A percentile compares a stretch with the other conserved stretches of the same genome.
These are phyloP conservation scores for Cyberlindnera meyerae DNA, from an alignment of 805 yeast species.

Conservation along the genomic window DNA sequence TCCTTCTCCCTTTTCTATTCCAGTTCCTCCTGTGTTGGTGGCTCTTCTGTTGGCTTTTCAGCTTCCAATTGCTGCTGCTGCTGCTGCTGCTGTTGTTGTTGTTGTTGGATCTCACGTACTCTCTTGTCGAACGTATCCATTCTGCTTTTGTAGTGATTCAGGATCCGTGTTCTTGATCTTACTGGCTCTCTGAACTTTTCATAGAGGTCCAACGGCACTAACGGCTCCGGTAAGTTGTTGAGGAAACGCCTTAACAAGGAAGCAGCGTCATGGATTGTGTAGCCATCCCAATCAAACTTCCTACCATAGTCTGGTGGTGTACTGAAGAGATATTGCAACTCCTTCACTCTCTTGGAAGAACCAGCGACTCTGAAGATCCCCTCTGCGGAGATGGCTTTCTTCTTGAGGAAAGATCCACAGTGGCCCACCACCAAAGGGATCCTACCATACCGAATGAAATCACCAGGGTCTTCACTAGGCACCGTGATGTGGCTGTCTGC, in stretches of 20 bases:
- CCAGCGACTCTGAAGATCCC: constrained; percentile 96
- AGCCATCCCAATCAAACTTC: constrained; percentile 82
- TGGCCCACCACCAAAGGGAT: constrained; percentile 95
- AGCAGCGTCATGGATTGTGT: constrained; percentile 95
- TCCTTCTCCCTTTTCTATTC: constrained; percentile 29
- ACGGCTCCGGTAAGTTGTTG: constrained; percentile 86
- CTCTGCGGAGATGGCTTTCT: constrained; percentile 70
- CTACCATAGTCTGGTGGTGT: constrained; percentile 88
- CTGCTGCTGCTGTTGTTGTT: constrained; percentile 16
- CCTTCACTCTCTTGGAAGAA: constrained; percentile 79
- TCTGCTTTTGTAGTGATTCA: constrained; percentile 60
- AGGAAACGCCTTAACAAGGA: constrained; percentile 80
- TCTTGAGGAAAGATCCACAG: constrained; percentile 83
- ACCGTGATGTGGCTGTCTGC: constrained; percentile 77
- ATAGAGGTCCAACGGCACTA: constrained; percentile 74
- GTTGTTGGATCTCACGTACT: constrained; percentile 27
- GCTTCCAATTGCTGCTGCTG: constrained; percentile 12
- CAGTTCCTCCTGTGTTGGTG: constrained; percentile 25
- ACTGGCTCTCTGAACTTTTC: constrained; percentile 77
- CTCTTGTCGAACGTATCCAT: constrained; percentile 38
- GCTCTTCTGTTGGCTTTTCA: no score
- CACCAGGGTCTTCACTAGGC: constrained; percentile 50
- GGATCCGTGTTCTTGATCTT: constrained; percentile 53
- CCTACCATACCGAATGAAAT: constrained; percentile 73
- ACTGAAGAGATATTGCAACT: constrained; percentile 77